Evolutionary conservation across 805 yeast species (phyloP), one percentile per base, ranked within the genome.

Genomic region (Candida wancherniae): DNA sequence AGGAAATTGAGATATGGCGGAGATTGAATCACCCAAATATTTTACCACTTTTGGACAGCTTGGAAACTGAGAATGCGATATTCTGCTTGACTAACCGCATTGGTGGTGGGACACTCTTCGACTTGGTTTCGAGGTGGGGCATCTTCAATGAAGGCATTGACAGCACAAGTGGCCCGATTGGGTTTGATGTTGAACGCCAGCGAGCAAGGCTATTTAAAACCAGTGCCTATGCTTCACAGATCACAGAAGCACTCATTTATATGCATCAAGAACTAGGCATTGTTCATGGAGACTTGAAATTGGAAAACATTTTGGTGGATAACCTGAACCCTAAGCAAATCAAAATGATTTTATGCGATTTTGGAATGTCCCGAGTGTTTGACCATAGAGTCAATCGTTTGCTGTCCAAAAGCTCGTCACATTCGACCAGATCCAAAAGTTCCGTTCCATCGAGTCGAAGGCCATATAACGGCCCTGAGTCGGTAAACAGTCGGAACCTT

Each of bases 211-310:
- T 73, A 3, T 45, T 50, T n/a, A 44, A 51, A 8, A 51, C 54
- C 2, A 36, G 39, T 8, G 34, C 37, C 12, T 72, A 71, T 43
- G 47, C 71, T 4, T 44, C 55, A 17, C 86, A 83, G 45, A 66
- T 86, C 3, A 68, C 74, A 3, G 53, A 61, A 9, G 88, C 82
- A 0, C 51, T 85, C 9, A 46, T 59, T 30, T 83, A 80, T 50
- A 64, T 86, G 73, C 72, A 69, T 39, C 63, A 67, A 5, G 55
- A 61, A 9, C 58, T 61, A 44, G 74, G 78, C 1, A 66, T 84
- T 19, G 83, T 80, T 6, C 95, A 85, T 48, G 88, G 95, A 2
- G 95, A 85, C 57, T 55, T 85, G 27, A 85, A 85, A 57, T 64
- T 85, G 25, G 95, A 85, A 47, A 85, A 85, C 49, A 83, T 90